These are phyloP conservation scores for Citrus unshiu DNA, from an alignment of 345 rosid species.

Conservation along the genomic window DNA sequence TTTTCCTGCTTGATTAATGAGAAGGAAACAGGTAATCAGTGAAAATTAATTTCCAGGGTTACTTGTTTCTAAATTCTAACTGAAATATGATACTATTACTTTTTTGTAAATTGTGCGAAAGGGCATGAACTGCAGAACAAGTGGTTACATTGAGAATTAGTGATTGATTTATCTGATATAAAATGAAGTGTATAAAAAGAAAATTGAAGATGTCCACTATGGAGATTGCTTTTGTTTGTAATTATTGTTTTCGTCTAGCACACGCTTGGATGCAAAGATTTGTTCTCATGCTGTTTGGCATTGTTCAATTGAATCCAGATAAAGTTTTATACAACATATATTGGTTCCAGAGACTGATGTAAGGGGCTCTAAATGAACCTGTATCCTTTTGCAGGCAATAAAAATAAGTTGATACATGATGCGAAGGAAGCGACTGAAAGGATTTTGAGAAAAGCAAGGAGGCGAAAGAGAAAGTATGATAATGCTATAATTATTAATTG, in stretches of 20 bases:
- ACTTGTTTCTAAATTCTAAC: neutral
- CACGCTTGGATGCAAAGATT: neutral
- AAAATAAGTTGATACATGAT: slow-evolving; percentile 39
- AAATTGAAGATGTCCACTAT: neutral
- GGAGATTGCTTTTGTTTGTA: neutral
- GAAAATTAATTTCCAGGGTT: neutral
- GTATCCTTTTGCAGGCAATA: slow-evolving; percentile 14
- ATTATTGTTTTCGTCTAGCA: neutral
- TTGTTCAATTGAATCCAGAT: neutral
- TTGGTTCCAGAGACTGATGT: neutral
- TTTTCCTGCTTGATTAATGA: slow-evolving; percentile 63
- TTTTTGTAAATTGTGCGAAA: neutral
- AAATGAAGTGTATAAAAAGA: neutral
- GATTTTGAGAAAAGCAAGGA: slow-evolving; percentile 75
- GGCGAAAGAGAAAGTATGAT: slow-evolving; percentile 58
- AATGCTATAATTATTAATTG: slow-evolving; percentile 67
- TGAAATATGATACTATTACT: neutral
- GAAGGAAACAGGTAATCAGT: slow-evolving; percentile 50
- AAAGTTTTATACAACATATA: neutral
- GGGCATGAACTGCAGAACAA: neutral
- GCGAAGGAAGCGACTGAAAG: slow-evolving; percentile 55
- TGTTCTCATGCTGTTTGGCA: neutral
- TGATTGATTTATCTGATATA: neutral
- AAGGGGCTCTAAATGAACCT: neutral
- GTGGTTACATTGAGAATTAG: neutral